A percentile compares a stretch with the other conserved stretches of the same genome.
phyloP scores from a whole-genome alignment of 805 yeast genomes.

The Priceomyces haplophilus region DNA sequence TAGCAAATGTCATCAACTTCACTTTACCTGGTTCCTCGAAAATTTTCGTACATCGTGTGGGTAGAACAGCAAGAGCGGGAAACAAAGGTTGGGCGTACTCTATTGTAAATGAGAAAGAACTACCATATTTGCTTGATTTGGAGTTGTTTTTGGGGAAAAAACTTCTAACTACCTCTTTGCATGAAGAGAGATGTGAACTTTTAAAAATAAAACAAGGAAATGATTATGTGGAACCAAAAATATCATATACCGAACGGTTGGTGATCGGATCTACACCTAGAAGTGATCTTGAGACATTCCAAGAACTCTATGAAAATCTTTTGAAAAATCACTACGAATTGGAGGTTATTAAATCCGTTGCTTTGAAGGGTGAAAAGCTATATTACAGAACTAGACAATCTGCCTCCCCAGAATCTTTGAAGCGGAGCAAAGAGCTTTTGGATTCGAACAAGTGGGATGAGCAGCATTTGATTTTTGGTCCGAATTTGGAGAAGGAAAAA shows the following conservation, averaged over 20 bases:
- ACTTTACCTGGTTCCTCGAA: slow-evolving; percentile 90
- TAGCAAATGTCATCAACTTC: slow-evolving; percentile 91
- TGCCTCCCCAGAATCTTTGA: slow-evolving; percentile 83
- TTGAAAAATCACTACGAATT: slow-evolving; percentile 67
- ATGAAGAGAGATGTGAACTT: slow-evolving; percentile 56
- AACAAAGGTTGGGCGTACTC: slow-evolving; percentile 97
- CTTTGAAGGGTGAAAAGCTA: slow-evolving; percentile 83
- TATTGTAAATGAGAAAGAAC: slow-evolving; percentile 75
- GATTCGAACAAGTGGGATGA: slow-evolving; percentile 79
- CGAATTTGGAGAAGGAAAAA: slow-evolving; percentile 71
- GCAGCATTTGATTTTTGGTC: slow-evolving; percentile 76
- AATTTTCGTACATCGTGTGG: slow-evolving; percentile 94
- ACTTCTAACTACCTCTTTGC: slow-evolving; percentile 66
- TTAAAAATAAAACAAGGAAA: slow-evolving; percentile 45
- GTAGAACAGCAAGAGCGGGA: slow-evolving; percentile 99
- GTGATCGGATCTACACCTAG: slow-evolving; percentile 85
- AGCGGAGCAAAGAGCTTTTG: slow-evolving; percentile 76
- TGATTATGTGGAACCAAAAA: slow-evolving; percentile 50
- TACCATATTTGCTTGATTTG: slow-evolving; percentile 86
- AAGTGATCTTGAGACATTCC: slow-evolving; percentile 59
- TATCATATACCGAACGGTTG: slow-evolving; percentile 70
- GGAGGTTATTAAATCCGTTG: slow-evolving; percentile 60
- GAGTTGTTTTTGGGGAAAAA: slow-evolving; percentile 88
- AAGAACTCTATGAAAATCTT: slow-evolving; percentile 67
- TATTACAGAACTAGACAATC: slow-evolving; percentile 81